Evolutionary conservation across 2,329 filamentous ascomycete species (phyloP), one percentile per base, ranked within the genome.

Genomic region (Talaromyces sp.): DNA sequence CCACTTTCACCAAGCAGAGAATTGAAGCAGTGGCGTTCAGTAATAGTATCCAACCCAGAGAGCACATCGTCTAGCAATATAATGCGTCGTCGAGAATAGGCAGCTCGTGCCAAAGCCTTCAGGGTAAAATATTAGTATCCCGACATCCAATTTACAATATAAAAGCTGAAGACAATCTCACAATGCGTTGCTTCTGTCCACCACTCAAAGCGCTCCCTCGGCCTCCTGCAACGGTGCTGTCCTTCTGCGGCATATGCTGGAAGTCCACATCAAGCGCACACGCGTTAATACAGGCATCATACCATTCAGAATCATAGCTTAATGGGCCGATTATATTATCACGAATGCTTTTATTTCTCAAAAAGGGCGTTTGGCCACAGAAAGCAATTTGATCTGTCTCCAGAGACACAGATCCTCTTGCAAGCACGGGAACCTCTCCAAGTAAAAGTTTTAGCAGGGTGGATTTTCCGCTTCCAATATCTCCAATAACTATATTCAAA

Each of bases 391-490:
- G 70, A 5, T 67, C 50, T 0, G 71, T 69, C 1, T 67, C 63
- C 18, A 76, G 40, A 16, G 71, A 66, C 23, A 78, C 68, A 6
- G 65, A 69, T 33, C 78, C 79, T n/a, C 67, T 62, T 1, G 70
- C 58, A 35, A 69, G 71, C 4, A 74, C 18, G 14, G 40, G 71
- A 0, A 77, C 71, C 62, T 82, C 80, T 39, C 79, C 78, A 1
- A 82, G 73, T n/a, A 82, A 65, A 18, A 74, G 72, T 63, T 79
- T 79, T 12, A 81, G 72, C 2, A 84, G 68, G 1, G 81, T 82
- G 21, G 81, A 82, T 65, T 84, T 84, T 3, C 82, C 82, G 63
- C 78, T 82, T 9, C 80, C 81, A 28, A 82, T 79, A 16, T 81
- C 81, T 23, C 81, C 81, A 63, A 83, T 73, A 5, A 83, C 67